Conservation (phyloP, 2,329 filamentous ascomycete species). For the Coniochaeta prunicola region DNA sequence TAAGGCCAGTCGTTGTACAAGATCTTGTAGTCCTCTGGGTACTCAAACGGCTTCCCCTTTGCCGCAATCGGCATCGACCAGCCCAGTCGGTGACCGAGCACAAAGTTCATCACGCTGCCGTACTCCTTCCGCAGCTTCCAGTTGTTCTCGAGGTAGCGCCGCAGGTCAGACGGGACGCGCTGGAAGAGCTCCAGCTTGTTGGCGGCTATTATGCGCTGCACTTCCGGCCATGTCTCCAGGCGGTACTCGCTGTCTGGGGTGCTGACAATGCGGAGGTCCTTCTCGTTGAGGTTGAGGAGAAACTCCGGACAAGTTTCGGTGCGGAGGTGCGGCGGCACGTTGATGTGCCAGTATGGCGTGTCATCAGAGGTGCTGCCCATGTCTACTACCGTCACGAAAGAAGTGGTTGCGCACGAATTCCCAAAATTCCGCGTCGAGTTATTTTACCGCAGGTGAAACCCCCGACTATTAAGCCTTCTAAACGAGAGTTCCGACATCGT, state of each 20-base stretch:
- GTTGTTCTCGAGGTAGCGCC: slow-evolving; percentile 69
- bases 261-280: slow-evolving; percentile 63
- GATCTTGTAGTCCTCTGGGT: slow-evolving; percentile 58
- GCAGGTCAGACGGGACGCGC: slow-evolving; percentile 67
- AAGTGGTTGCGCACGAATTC: no score
- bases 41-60: slow-evolving; percentile 32
- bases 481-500: no score
- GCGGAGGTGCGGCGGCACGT: slow-evolving; percentile 57
- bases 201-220: slow-evolving; percentile 50
- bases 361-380: background rate
- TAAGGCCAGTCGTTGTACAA: slow-evolving; percentile 94
- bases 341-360: slow-evolving; percentile 75
- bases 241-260: slow-evolving; percentile 62
- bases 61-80: slow-evolving; percentile 50
- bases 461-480: no score
- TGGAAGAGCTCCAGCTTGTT: slow-evolving; percentile 74
- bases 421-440: no score
- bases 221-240: slow-evolving; percentile 61
- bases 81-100: slow-evolving; percentile 60
- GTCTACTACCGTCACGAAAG: no score
- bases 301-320: slow-evolving; percentile 64
- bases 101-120: slow-evolving; percentile 72
- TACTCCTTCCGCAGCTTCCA: slow-evolving; percentile 56
- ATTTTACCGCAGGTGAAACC: no score
- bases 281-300: slow-evolving; percentile 54